Evolutionary conservation across 208 protist species (phyloP).

Genomic region (Wallacemonas sp.): DNA sequence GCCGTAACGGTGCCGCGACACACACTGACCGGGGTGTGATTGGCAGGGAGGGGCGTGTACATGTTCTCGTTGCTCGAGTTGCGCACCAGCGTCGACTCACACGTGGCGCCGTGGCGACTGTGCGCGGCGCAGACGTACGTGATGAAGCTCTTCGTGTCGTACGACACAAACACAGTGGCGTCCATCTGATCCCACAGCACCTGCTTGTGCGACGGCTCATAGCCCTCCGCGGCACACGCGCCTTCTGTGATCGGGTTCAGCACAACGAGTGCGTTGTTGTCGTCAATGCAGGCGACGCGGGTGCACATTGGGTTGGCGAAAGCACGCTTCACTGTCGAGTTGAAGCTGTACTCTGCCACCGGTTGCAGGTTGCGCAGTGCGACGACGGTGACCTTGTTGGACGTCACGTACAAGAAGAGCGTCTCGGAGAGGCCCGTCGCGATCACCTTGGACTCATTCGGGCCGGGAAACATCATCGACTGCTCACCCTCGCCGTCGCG

Average conservation of each 20-base stretch:
- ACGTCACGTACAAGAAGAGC: conserved; percentile 93
- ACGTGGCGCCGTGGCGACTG: conserved; percentile 88
- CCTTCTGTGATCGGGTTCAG: conserved; percentile 93
- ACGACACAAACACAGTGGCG: conserved; percentile 85
- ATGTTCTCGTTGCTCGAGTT: conserved; percentile 62
- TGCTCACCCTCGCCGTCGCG: conserved; percentile 27
- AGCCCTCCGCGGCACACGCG: conserved; percentile 72
- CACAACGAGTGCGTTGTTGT: conserved; percentile 75
- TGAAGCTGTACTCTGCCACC: conserved; percentile 81
- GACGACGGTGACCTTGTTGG: conserved; percentile 79
- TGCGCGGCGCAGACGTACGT: conserved; percentile 91
- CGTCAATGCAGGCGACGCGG: conserved; percentile 91
- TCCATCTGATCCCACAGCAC: conserved; percentile 94
- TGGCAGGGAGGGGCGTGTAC: conserved; percentile 63
- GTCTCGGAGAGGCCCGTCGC: conserved; percentile 85
- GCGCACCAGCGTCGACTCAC: conserved; percentile 72
- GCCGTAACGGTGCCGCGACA: conserved; percentile 81
- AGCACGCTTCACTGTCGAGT: conserved; percentile 63
- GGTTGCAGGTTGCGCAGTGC: conserved; percentile 86
- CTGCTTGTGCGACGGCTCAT: conserved; percentile 51
- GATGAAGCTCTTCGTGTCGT: conserved; percentile 69
- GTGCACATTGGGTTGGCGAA: conserved; percentile 91
- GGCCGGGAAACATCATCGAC: conserved; percentile 63
- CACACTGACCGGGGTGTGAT: conserved; percentile 76
- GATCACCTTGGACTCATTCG: conserved; percentile 61